Base-by-base conservation (phyloP, 495 filamentous ascomycete genomes). In the Lasiosphaeris hirsuta region DNA sequence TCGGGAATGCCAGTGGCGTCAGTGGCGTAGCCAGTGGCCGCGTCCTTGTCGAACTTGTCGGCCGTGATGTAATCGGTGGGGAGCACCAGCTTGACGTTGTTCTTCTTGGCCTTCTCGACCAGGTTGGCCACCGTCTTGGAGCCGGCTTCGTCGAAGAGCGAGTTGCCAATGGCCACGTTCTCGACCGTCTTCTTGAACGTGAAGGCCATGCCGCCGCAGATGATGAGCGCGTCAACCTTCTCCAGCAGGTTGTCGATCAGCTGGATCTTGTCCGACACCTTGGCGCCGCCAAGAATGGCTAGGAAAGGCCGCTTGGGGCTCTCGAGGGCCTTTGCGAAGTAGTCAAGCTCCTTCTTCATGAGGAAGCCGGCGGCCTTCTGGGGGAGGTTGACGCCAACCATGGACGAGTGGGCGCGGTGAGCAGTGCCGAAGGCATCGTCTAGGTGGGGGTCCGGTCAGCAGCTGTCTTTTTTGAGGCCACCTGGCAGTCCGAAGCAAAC, bases 301-400 rank as follows among this genome's bases (percentile, higher is more conserved):
- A 99, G 89, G 88, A 99, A 99, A 56, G 95, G 95, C 23, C 92
- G 86, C 78, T 92, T 80, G 38, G 94, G 94, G 63, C 82, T 83
- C 79, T 99, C 94, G 36, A 99, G 89, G 35, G 93, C 94, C 80
- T 96, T 84, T 54, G 94, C 94, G 72, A 99, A 99, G 86, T 97
- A 99, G 68, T 97, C 93, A 46, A 99, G 90, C 75, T 99, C 94
- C 81, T 97, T 99, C 88, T 99, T 99, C 78, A 99, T 89, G 64
- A 99, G 86, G 85, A 96, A 97, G 48, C 94, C 94, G 51, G 92
- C 88, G 6, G 94, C 94, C 79, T 93, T 96, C 72, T 96, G 90
- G 50, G 94, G 92, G 18, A 97, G 87, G 57, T 97, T 86, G 49
- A 96, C 81, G 65, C 94, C 94, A 67, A 99, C 94, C 94, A 99